A percentile compares a stretch with the other conserved stretches of the same genome.
Conservation (phyloP, 352 stramenopile genomes). For the Plasmopara halstedii region DNA sequence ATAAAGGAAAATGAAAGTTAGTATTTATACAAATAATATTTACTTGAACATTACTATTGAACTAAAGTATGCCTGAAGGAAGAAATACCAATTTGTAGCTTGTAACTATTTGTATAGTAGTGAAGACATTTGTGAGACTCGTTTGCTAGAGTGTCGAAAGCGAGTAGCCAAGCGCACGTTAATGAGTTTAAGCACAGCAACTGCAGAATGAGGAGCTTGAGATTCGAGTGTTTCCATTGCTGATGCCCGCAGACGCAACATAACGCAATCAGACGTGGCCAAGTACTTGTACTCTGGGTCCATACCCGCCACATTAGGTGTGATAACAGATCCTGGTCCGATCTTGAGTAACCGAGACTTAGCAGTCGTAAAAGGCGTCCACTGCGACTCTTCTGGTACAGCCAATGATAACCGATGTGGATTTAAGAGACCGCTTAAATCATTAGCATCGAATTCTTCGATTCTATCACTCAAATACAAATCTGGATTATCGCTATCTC, state of each 20-base stretch:
- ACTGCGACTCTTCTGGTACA: slow-evolving; percentile 41
- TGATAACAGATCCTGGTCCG: slow-evolving; percentile 63
- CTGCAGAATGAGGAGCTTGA: slow-evolving; percentile 51
- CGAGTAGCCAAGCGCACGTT: slow-evolving; percentile 49
- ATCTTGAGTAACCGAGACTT: slow-evolving; percentile 68
- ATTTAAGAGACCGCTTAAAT: slow-evolving; percentile 3
- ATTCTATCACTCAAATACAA: not conserved
- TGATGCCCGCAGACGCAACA: slow-evolving; percentile 47
- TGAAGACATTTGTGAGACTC: slow-evolving; percentile 68
- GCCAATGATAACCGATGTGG: slow-evolving; percentile 32
- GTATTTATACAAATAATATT: too few relatives aligned
- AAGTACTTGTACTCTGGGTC: slow-evolving; percentile 53
- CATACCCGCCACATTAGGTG: slow-evolving; percentile 33
- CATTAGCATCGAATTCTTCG: slow-evolving; percentile 1
- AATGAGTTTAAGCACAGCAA: slow-evolving; percentile 68
- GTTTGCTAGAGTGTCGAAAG: slow-evolving; percentile 68
- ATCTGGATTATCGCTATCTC: slow-evolving; percentile 2
- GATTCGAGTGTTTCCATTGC: slow-evolving; percentile 53
- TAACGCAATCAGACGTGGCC: slow-evolving; percentile 52
- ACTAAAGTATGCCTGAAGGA: too few relatives aligned
- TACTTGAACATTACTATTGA: too few relatives aligned
- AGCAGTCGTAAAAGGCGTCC: slow-evolving; percentile 57
- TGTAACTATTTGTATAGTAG: slow-evolving; percentile 72
- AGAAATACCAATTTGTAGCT: too few relatives aligned
- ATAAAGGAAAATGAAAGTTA: too few relatives aligned